Percentiles rank a stretch among this genome's conserved stretches.
Conservation (phyloP, 1,284 basidiomycete species). For the Cutaneotrichosporon sp. region DNA sequence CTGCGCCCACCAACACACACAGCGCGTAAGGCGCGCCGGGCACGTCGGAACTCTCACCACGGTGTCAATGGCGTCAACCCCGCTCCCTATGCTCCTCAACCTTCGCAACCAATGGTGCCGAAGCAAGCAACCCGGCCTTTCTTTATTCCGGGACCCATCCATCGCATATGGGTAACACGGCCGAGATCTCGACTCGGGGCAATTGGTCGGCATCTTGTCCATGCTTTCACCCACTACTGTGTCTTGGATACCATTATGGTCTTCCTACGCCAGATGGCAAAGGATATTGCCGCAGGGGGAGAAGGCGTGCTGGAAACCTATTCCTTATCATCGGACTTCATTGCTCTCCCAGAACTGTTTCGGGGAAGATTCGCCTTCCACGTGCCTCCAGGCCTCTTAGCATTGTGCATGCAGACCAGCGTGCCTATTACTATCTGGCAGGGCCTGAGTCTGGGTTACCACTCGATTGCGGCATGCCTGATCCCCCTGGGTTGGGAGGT, state of each 20-base stretch:
- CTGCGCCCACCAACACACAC: background rate
- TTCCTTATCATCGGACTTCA: slow-evolving; percentile 18
- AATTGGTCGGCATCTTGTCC: slow-evolving; percentile 24
- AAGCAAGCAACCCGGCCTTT: too few species aligned
- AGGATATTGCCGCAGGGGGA: slow-evolving; percentile 20
- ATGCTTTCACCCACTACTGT: slow-evolving; percentile 22
- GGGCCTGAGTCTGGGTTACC: slow-evolving; percentile 36
- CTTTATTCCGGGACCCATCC: background rate
- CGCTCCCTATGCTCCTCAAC: background rate
- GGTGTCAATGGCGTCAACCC: background rate
- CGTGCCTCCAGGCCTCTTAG: slow-evolving; percentile 16
- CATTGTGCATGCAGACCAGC: slow-evolving; percentile 20
- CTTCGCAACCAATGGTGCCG: background rate
- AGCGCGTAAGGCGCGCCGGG: background rate
- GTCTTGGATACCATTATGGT: slow-evolving; percentile 31
- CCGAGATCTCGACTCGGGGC: slow-evolving; percentile 23
- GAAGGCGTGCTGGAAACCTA: slow-evolving; percentile 12
- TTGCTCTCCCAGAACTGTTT: slow-evolving; percentile 27
- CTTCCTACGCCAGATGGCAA: slow-evolving; percentile 26
- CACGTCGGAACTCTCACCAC: background rate
- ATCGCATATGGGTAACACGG: background rate
- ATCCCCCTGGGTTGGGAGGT: slow-evolving; percentile 29
- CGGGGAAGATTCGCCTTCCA: background rate
- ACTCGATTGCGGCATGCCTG: slow-evolving; percentile 27
- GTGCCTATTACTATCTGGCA: slow-evolving; percentile 29